Evolutionary conservation across 2,329 filamentous ascomycete species (phyloP), one percentile per base, ranked within the genome.

Genomic region (Hypoxylon sp.): DNA sequence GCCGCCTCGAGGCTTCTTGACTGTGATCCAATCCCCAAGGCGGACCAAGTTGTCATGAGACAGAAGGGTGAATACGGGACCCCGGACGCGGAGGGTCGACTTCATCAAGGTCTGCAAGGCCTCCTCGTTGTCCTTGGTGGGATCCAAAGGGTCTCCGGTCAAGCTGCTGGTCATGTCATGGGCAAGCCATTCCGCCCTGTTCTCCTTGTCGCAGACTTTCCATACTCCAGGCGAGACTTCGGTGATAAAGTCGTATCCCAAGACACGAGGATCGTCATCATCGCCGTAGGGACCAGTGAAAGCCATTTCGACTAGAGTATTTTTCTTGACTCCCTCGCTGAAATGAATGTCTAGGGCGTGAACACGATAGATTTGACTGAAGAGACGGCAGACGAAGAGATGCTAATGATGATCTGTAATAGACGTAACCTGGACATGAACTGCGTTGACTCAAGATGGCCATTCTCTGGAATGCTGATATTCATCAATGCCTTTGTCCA

Each of bases 11-110:
- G 61, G 60, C 24, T 58, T 60, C 43, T 64, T 65, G 9, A 68
- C 31, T 7, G 59, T 60, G 43, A 78, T 69, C n/a, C 70, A 70
- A 42, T 78, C 77, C 24, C 73, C 69, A 35, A 81, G 60, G 3
- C 74, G 79, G 54, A 83, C 67, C 17, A 83, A 67, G 64, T 83
- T 82, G 58, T 80, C 77, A 61, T 83, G 81, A 60, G 81, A 79
- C 54, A 83, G 70, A 23, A 83, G 63, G 41, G 70, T 67, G 13
- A 67, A 60, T 48, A 79, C 55, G 5, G 69, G 46, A 33, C 61
- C 26, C 21, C 72, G 57, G 24, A 76, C 43, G 5, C 68, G 64
- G 21, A 62, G 42, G 6, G 52, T 51, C 17, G 67, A 55, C 3
- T 66, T 41, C 31, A 68, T 58, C 46, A 70, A 21, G 11, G 27